Evolutionary conservation across 2,329 filamentous ascomycete species (phyloP).

Genomic region (Fusarium siculi): DNA sequence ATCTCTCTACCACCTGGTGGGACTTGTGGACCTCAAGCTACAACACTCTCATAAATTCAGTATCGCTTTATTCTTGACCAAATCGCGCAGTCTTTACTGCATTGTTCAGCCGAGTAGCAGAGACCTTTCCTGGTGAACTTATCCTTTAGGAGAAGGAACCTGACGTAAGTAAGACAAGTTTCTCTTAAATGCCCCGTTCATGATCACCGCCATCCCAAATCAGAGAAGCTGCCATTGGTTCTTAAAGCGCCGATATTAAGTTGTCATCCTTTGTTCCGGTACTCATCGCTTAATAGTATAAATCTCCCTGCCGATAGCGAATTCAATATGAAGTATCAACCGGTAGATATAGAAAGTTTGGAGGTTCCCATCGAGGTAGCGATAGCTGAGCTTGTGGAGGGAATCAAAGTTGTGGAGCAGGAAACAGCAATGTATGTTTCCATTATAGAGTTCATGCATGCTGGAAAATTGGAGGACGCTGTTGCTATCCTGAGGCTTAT

Average conservation of each 20-base stretch:
- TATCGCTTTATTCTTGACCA: not conserved
- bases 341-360: not conserved
- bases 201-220: not conserved
- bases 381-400: not conserved
- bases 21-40: not conserved
- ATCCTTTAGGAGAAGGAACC: not conserved
- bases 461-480: not conserved
- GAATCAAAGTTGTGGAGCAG: not conserved
- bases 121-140: not conserved
- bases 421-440: not conserved
- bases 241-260: not conserved
- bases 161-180: not conserved
- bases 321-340: not conserved
- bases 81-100: not conserved
- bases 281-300: not conserved
- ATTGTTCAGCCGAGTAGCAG: not conserved
- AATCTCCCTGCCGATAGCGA: not conserved
- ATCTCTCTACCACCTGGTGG: not conserved
- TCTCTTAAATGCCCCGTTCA: not conserved
- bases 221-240: not conserved
- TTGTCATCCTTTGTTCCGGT: not conserved
- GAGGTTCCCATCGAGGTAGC: not conserved
- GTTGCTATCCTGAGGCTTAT: not conserved
- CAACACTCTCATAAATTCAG: not conserved
- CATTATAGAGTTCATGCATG: not conserved